Conservation (phyloP, 2,329 filamentous ascomycete genomes). For the Cladophialophora exuberans region DNA sequence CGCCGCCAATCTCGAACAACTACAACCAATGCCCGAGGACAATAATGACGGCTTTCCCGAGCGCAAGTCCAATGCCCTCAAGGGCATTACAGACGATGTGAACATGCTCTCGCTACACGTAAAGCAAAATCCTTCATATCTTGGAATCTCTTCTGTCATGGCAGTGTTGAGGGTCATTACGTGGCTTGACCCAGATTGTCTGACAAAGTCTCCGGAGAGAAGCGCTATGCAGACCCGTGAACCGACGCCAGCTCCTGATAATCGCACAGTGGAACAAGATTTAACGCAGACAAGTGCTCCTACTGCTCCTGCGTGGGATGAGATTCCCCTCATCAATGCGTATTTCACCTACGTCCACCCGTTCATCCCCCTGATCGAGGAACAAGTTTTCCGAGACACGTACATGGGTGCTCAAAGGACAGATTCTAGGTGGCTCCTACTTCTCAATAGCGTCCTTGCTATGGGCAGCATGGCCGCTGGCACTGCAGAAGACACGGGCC, state of each 20-base stretch:
- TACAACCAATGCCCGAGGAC: conserved; percentile 77
- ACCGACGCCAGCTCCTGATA: conserved; percentile 41
- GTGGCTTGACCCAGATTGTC: conserved; percentile 56
- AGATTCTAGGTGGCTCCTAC: conserved; percentile 70
- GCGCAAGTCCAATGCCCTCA: conserved; percentile 54
- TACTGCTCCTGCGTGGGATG: conserved; percentile 63
- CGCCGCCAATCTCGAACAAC: conserved; percentile 58
- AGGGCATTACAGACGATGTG: conserved; percentile 70
- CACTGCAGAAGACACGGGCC: conserved; percentile 64
- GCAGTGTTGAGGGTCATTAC: conserved; percentile 73
- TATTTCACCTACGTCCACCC: conserved; percentile 75
- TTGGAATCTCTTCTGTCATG: conserved; percentile 75
- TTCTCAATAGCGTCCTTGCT: conserved; percentile 77
- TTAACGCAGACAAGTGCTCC: conserved; percentile 53
- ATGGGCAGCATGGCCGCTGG: conserved; percentile 72
- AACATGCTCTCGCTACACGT: conserved; percentile 68
- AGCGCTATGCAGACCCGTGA: conserved; percentile 42
- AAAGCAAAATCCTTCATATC: conserved; percentile 66
- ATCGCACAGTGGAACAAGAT: conserved; percentile 43
- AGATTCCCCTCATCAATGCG: conserved; percentile 71
- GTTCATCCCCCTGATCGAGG: conserved; percentile 74
- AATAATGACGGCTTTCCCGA: conserved; percentile 43
- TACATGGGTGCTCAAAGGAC: conserved; percentile 65
- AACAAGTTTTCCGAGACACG: conserved; percentile 68
- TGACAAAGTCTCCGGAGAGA: conserved; percentile 45